phyloP scores from a whole-genome alignment of 2,329 filamentous ascomycete species.

The Monosporascus sp. region DNA sequence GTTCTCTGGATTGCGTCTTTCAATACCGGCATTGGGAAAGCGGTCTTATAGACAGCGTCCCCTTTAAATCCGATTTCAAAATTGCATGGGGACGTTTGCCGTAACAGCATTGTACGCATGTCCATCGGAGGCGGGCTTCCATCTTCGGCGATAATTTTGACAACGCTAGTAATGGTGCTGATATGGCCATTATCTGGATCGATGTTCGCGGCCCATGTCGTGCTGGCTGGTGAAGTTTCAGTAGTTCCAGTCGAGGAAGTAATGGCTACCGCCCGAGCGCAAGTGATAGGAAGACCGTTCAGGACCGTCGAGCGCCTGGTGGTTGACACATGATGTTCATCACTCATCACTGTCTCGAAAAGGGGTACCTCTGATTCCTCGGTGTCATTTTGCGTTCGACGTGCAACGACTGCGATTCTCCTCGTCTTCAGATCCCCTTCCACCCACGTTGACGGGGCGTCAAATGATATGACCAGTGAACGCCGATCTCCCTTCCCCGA shows the following conservation, averaged over 20 bases:
- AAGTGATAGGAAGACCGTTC: neutral
- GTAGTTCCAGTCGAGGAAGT: neutral
- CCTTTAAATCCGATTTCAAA: constrained; percentile 36
- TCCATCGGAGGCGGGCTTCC: constrained; percentile 32
- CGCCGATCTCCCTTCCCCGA: constrained; percentile 22
- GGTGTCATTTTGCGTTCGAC: neutral
- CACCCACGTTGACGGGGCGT: constrained; percentile 30
- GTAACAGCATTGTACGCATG: constrained; percentile 30
- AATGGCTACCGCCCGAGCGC: neutral
- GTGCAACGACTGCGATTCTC: constrained; percentile 27
- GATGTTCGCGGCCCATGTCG: constrained; percentile 18
- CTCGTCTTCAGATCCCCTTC: constrained; percentile 26
- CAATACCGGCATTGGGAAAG: constrained; percentile 35
- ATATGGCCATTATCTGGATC: constrained; percentile 23
- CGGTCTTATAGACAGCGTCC: constrained; percentile 24
- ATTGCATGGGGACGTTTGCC: constrained; percentile 33
- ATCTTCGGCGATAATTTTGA: constrained; percentile 30
- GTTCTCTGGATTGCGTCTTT: constrained; percentile 30
- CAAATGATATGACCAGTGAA: constrained; percentile 36
- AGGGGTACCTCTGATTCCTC: constrained; percentile 17
- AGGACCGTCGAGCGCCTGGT: neutral
- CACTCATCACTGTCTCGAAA: constrained; percentile 25
- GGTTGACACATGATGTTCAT: constrained; percentile 9
- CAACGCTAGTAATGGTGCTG: constrained; percentile 31
- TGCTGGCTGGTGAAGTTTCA: neutral